phyloP scores from a whole-genome alignment of 257 asterid species.

The Oldenlandia corymbosa region DNA sequence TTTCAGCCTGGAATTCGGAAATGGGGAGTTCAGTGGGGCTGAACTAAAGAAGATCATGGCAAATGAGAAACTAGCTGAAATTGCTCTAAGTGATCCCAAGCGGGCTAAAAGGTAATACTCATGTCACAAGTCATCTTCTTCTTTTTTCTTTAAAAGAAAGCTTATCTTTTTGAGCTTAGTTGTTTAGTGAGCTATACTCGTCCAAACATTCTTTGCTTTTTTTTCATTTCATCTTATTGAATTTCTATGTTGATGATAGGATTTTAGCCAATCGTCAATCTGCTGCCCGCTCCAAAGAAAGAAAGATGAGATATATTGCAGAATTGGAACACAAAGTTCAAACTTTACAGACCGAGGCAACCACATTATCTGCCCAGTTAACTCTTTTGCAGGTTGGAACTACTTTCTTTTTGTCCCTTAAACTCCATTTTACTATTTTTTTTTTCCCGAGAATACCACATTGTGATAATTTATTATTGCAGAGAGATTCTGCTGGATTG shows the following conservation, averaged over 20 bases:
- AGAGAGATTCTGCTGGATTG: constrained; percentile 61
- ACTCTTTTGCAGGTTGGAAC: constrained; percentile 49
- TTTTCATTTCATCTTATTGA: constrained; percentile 6
- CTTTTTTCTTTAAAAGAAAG: background rate
- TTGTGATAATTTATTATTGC: constrained; percentile 10
- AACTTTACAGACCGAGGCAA: constrained; percentile 60
- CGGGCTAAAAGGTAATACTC: constrained; percentile 53
- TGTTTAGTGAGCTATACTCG: background rate
- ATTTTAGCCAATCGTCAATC: constrained; percentile 71
- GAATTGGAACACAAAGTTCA: constrained; percentile 61
- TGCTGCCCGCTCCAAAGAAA: constrained; percentile 72
- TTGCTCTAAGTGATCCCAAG: constrained; percentile 61
- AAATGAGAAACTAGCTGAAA: constrained; percentile 61
- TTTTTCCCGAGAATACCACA: background rate
- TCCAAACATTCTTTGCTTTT: too few relatives aligned
- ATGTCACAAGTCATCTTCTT: background rate
- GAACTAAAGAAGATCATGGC: constrained; percentile 65
- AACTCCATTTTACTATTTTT: background rate
- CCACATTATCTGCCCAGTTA: constrained; percentile 57
- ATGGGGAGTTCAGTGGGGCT: constrained; percentile 60
- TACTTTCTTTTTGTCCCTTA: background rate
- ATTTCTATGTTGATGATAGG: constrained; percentile 24
- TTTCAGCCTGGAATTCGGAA: constrained; percentile 53
- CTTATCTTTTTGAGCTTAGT: background rate
- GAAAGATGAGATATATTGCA: constrained; percentile 62